These are phyloP conservation scores for Tolypocladium cylindrosporum DNA, from an alignment of 2,329 filamentous ascomycete species.

Conservation along the genomic window DNA sequence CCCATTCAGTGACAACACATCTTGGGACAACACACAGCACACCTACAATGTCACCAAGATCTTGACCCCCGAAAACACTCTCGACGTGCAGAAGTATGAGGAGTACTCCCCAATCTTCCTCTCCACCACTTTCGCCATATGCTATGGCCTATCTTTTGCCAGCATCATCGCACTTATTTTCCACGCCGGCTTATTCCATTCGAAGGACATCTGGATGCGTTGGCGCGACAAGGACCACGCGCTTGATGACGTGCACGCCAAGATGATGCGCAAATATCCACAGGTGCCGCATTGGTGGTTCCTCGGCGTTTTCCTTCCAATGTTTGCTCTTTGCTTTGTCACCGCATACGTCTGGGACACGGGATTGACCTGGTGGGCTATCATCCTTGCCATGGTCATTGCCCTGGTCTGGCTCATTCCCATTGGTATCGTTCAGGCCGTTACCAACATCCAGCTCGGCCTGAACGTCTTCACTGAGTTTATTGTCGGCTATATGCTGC, in stretches of 20 bases:
- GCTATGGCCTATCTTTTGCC: slow-evolving; percentile 30
- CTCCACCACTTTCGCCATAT: slow-evolving; percentile 32
- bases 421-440: slow-evolving; percentile 18
- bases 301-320: slow-evolving; percentile 16
- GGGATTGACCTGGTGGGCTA: slow-evolving; percentile 18
- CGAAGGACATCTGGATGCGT: slow-evolving; percentile 32
- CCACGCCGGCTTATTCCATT: slow-evolving; percentile 26
- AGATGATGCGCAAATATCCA: slow-evolving; percentile 21
- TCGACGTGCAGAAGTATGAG: slow-evolving; percentile 39
- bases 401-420: slow-evolving; percentile 14
- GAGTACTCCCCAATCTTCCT: slow-evolving; percentile 45
- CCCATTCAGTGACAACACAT: slow-evolving; percentile 42
- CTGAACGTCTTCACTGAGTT: slow-evolving; percentile 30
- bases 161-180: slow-evolving; percentile 34
- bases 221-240: slow-evolving; percentile 33
- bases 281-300: slow-evolving; percentile 32
- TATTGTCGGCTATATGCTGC: slow-evolving; percentile 15
- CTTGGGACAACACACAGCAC: slow-evolving; percentile 45
- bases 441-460: slow-evolving; percentile 26
- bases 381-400: slow-evolving; percentile 15
- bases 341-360: slow-evolving; percentile 14
- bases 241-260: slow-evolving; percentile 25
- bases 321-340: slow-evolving; percentile 22
- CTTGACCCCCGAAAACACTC: slow-evolving; percentile 32
- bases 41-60: slow-evolving; percentile 41